Base-by-base conservation (phyloP, 78 protist genomes). In the Dictyostelium intermedium region DNA sequence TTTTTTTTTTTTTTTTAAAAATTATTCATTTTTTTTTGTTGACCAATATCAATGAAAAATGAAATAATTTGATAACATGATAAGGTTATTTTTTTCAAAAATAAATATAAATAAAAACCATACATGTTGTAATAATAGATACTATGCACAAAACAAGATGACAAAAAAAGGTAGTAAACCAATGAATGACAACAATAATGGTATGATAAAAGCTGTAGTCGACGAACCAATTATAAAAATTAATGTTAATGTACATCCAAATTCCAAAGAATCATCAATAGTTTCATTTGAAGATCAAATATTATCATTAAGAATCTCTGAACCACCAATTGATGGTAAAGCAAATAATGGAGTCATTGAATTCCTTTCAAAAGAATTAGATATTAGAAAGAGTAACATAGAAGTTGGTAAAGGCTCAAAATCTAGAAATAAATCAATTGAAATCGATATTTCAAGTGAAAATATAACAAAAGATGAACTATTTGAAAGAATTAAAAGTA, bases 261-360 rank as follows among this genome's bases (percentile, higher is more conserved):
- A 87, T 79, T 61, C 93, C 23, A 87, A 87, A 61, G 66, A 77
- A 63, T 79, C 85, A 8, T 63, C 85, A n/a, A 76, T 87, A 32
- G 70, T 63, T 0, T 66, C 80, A 45, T 77, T 87, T 27, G 61
- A 32, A 25, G 84, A 86, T 5, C 56, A 61, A 16, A 6, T 63
- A 25, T 16, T 82, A 56, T 81, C 83, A 18, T 6, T 87, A 5
- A 77, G 85, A 39, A 87, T 87, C 1, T 56, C 76, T 20, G 77
- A 87, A 45, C 81, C 93, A 2, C 93, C 93, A 13, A 74, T 63
- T 2, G 93, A 87, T 53, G 93, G 93, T 30, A 60, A 45, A 66
- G 93, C 93, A n/a, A 87, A 87, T 63, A 70, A 60, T n/a, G 93
- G 43, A 11, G 41, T 87, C 0, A 30, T 87, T 18, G 93, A 87